Conservation (phyloP, 768 basidiomycete species). For the Mycena olivaceomarginata region DNA sequence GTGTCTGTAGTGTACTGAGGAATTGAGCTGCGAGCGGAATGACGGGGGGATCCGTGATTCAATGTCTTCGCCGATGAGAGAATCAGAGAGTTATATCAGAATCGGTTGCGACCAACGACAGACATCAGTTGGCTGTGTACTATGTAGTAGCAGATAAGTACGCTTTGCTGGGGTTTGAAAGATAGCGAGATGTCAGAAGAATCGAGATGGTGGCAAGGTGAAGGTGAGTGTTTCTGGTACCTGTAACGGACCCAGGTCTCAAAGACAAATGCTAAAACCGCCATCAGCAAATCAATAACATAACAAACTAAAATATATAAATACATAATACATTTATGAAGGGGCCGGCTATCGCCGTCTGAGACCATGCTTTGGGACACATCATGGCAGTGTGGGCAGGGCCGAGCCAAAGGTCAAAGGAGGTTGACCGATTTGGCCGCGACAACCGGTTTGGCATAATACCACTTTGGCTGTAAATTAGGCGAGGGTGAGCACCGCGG, state of each 20-base stretch:
- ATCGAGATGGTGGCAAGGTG: not conserved
- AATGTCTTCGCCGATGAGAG: not conserved
- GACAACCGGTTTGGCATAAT: too few species aligned
- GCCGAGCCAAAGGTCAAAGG: too few species aligned
- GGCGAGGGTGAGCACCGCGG: too few species aligned
- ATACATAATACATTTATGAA: not conserved
- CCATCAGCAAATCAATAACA: constrained; percentile 1
- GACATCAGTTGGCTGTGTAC: not conserved
- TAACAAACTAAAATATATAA: not conserved
- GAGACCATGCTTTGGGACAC: too few species aligned
- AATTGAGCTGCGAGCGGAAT: not conserved
- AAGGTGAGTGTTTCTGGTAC: not conserved
- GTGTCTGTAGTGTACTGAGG: not conserved
- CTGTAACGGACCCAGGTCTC: not conserved
- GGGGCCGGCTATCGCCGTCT: too few species aligned
- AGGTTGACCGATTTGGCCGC: too few species aligned
- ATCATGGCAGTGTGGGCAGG: too few species aligned
- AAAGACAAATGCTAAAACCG: not conserved
- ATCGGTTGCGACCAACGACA: not conserved
- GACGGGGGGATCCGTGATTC: not conserved
- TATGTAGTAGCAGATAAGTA: too few species aligned
- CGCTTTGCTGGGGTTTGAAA: not conserved
- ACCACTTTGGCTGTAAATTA: too few species aligned
- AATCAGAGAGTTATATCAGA: not conserved
- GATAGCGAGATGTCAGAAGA: not conserved